Percentiles rank a stretch among this genome's conserved stretches.
phyloP scores from a whole-genome alignment of 495 filamentous ascomycete species.

The Xylaria intraflava region DNA sequence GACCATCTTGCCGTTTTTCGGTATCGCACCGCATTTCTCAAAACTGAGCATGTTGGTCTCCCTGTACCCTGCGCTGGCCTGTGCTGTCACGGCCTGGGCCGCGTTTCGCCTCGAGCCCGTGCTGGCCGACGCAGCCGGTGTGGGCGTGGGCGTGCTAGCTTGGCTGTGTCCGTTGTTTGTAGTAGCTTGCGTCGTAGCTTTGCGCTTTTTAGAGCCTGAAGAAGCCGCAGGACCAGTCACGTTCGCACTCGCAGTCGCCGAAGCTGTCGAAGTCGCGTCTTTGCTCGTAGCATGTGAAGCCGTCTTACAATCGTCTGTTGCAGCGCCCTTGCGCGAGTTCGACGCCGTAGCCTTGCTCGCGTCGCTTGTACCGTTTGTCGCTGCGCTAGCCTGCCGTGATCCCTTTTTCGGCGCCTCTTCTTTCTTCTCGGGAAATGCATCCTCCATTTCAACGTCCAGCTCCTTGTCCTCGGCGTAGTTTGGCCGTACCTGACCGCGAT shows the following conservation, averaged over 20 bases:
- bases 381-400: constrained; percentile 35
- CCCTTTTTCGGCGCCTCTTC: constrained; percentile 43
- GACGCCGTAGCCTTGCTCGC: constrained; percentile 26
- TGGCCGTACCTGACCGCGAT: constrained; percentile 70
- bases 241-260: constrained; percentile 41
- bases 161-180: constrained; percentile 25
- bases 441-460: constrained; percentile 71
- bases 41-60: constrained; percentile 84
- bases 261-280: constrained; percentile 19
- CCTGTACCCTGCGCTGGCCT: constrained; percentile 27
- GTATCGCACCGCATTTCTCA: constrained; percentile 56
- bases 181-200: constrained; percentile 46
- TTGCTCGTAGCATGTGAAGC: constrained; percentile 22
- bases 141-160: constrained; percentile 45
- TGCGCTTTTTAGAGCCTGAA: constrained; percentile 63
- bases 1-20: constrained; percentile 71
- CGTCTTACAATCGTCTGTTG: constrained; percentile 39
- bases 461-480: constrained; percentile 98
- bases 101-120: constrained; percentile 33
- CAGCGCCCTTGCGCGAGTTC: constrained; percentile 41
- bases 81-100: constrained; percentile 10
- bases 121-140: constrained; percentile 22
- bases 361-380: constrained; percentile 22
- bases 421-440: constrained; percentile 42
- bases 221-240: constrained; percentile 48